Evolutionary conservation across 768 basidiomycete genomes (phyloP).

Genomic region (Lentinula detonsa): DNA sequence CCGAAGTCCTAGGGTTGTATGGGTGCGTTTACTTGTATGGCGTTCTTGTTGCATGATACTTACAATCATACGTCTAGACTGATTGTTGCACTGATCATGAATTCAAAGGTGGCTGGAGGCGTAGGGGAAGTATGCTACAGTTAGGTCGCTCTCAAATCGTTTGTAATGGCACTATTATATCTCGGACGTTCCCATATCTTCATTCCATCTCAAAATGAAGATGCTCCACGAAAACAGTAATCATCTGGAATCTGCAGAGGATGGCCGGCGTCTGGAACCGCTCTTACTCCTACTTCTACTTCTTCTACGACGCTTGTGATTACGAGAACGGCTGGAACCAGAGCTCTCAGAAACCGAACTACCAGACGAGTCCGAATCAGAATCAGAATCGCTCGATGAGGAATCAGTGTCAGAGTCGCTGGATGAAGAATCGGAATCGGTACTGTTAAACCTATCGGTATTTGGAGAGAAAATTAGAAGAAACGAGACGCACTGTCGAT

Average conservation of each 20-base stretch:
- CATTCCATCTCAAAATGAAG: not conserved
- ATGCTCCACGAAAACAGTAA: too few relatives aligned
- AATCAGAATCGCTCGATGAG: conserved; percentile 33
- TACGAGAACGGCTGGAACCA: not conserved
- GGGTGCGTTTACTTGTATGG: conserved; percentile 42
- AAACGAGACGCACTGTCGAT: conserved; percentile 21
- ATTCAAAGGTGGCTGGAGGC: conserved; percentile 54
- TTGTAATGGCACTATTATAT: not conserved
- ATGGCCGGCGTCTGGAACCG: not conserved
- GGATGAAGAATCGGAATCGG: conserved; percentile 26
- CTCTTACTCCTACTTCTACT: conserved; percentile 12
- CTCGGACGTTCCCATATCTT: not conserved
- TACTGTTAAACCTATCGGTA: conserved; percentile 15
- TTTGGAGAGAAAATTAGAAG: not conserved
- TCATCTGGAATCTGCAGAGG: conserved; percentile 14
- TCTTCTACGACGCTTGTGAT: not conserved
- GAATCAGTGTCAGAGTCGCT: conserved; percentile 30
- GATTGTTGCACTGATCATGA: conserved; percentile 90
- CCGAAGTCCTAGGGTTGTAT: conserved; percentile 86
- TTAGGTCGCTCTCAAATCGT: not conserved
- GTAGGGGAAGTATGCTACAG: conserved; percentile 20
- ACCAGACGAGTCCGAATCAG: conserved; percentile 26
- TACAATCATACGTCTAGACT: conserved; percentile 32
- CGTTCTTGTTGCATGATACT: not conserved
- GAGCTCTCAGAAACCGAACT: conserved; percentile 29